Conservation (phyloP, 495 filamentous ascomycete genomes). For the Parmelia sp. region DNA sequence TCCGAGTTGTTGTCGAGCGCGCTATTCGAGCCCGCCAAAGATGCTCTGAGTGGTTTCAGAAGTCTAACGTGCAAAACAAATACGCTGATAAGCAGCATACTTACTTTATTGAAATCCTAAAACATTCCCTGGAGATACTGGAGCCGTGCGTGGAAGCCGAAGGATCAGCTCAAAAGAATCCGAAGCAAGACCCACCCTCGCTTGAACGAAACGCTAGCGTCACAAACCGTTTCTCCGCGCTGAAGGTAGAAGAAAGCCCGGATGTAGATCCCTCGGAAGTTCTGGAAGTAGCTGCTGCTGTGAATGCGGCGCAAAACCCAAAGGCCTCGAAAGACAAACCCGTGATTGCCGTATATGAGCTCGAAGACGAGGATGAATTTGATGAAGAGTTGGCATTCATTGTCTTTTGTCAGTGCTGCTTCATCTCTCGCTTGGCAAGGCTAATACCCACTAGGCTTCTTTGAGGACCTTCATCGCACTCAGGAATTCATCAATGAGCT, state of each 20-base stretch:
- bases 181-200: background rate
- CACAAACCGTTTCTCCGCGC: background rate
- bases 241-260: constrained; percentile 16
- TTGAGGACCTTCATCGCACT: constrained; percentile 22
- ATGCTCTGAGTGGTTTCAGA: constrained; percentile 21
- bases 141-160: constrained; percentile 7
- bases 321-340: constrained; percentile 4
- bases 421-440: background rate
- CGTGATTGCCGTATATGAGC: constrained; percentile 12
- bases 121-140: constrained; percentile 14
- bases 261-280: constrained; percentile 15
- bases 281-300: constrained; percentile 8
- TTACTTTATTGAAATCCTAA: constrained; percentile 15
- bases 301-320: constrained; percentile 8
- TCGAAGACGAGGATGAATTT: constrained; percentile 15
- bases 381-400: constrained; percentile 18
- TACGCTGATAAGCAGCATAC: constrained; percentile 7
- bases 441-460: constrained; percentile 16
- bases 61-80: constrained; percentile 9
- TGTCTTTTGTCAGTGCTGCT: constrained; percentile 15
- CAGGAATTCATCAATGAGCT: constrained; percentile 14
- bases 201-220: background rate
- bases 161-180: background rate
- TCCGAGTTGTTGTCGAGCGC: constrained; percentile 15
- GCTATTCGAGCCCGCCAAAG: constrained; percentile 20